These are phyloP conservation scores for Massospora cicadina DNA, from an alignment of 371 early-diverging fungal species.

Conservation along the genomic window DNA sequence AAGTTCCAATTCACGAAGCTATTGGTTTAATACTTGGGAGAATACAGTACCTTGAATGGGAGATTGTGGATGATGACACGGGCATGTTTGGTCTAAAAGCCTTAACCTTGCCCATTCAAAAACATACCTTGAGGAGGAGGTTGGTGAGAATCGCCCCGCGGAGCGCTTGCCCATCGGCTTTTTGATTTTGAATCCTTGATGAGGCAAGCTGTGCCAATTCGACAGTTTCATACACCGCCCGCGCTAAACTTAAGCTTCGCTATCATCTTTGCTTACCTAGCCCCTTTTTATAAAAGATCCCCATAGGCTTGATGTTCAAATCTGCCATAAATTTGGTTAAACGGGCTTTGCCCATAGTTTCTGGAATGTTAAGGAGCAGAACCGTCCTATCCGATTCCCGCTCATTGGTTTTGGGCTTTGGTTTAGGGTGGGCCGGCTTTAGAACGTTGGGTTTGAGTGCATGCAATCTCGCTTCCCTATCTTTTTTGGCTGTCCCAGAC, in stretches of 20 bases:
- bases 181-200: conserved; percentile 1
- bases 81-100: conserved; percentile 23
- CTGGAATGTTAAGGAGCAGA: neutral
- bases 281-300: neutral
- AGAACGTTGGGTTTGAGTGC: neutral
- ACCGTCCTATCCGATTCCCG: neutral
- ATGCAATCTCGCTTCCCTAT: neutral
- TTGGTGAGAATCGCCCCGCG: conserved; percentile 12
- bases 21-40: neutral
- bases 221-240: conserved; percentile 4
- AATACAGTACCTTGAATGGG: conserved; percentile 39
- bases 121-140: neutral
- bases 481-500: neutral
- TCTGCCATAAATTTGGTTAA: neutral
- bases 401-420: conserved; percentile 16
- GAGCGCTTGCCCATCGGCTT: conserved; percentile 10
- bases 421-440: neutral
- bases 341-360: neutral
- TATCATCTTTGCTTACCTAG: neutral
- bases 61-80: conserved; percentile 83
- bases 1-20: conserved; percentile 40
- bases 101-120: conserved; percentile 8
- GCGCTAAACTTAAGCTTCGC: neutral
- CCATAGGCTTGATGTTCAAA: neutral
- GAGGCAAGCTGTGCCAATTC: conserved; percentile 9